These are phyloP conservation scores for Myxozyma melibiosi DNA, from an alignment of 805 yeast genomes.

Conservation along the genomic window DNA sequence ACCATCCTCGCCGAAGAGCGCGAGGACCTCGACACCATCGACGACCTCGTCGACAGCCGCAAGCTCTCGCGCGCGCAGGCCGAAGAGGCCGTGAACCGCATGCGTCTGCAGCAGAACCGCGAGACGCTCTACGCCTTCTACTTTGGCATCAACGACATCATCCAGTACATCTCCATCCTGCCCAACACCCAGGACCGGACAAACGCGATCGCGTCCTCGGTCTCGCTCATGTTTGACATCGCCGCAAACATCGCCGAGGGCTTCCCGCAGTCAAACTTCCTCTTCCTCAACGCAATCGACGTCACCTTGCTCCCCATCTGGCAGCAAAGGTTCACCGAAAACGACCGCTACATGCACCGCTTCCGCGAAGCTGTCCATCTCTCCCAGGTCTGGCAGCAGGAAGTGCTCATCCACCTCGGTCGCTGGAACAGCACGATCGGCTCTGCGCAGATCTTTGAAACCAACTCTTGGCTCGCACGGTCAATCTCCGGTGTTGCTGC, in stretches of 20 bases:
- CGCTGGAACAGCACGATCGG: slow-evolving; percentile 25
- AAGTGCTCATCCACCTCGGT: slow-evolving; percentile 12
- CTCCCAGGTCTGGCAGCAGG: slow-evolving; percentile 19
- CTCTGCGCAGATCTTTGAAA: slow-evolving; percentile 22
- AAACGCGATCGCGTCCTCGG: slow-evolving; percentile 22
- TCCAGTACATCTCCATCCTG: slow-evolving; percentile 18
- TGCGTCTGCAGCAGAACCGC: slow-evolving; percentile 7
- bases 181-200: slow-evolving; percentile 5
- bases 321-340: slow-evolving; percentile 7
- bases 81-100: not conserved
- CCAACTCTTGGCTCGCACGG: slow-evolving; percentile 27
- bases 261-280: slow-evolving; percentile 28
- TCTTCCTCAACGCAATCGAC: slow-evolving; percentile 22
- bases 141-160: slow-evolving; percentile 30
- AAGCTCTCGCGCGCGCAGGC: not conserved
- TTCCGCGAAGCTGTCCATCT: slow-evolving; percentile 25
- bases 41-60: not conserved
- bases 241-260: slow-evolving; percentile 12
- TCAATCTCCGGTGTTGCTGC: slow-evolving; percentile 22
- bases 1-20: not conserved
- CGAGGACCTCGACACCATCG: not conserved
- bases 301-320: slow-evolving; percentile 30
- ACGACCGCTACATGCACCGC: slow-evolving; percentile 13
- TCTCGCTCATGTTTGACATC: slow-evolving; percentile 14
- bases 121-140: slow-evolving; percentile 21